Percentiles rank a stretch among this genome's conserved stretches.
phyloP scores from a whole-genome alignment of 2,329 filamentous ascomycete genomes.

The Tolypocladium sp. region DNA sequence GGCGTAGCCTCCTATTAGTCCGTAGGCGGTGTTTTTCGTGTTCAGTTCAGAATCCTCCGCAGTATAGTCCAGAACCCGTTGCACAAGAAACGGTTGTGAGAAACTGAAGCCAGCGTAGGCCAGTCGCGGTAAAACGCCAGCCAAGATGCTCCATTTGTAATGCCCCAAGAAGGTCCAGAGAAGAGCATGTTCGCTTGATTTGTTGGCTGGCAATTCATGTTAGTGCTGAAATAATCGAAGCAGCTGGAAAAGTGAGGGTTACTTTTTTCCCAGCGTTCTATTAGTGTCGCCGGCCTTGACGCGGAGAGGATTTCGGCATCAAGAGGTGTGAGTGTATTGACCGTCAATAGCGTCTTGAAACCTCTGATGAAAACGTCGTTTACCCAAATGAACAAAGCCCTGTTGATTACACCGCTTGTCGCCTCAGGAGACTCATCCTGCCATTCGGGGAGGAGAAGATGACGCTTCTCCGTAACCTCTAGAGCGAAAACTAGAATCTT shows the following conservation, averaged over 20 bases:
- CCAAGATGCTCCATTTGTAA: constrained; percentile 17
- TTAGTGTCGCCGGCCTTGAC: constrained; percentile 5
- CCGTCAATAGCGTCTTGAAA: constrained; percentile 12
- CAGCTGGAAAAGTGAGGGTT: neutral
- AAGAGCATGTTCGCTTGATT: constrained; percentile 12
- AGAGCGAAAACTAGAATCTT: constrained; percentile 19
- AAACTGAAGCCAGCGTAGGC: constrained; percentile 28
- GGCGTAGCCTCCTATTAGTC: constrained; percentile 27
- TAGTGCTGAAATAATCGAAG: neutral
- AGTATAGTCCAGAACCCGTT: constrained; percentile 20
- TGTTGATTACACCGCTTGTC: constrained; percentile 18
- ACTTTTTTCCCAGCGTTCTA: constrained; percentile 7
- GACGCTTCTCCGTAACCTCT: constrained; percentile 19
- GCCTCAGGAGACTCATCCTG: constrained; percentile 16
- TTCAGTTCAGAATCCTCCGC: constrained; percentile 12
- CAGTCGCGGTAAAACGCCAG: constrained; percentile 24
- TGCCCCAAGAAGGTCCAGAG: constrained; percentile 12
- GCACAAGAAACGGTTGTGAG: constrained; percentile 32
- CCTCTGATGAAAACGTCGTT: constrained; percentile 17
- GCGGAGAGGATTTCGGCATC: constrained; percentile 9
- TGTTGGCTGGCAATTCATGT: constrained; percentile 5
- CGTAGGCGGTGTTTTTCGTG: constrained; percentile 21
- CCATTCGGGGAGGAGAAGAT: constrained; percentile 10
- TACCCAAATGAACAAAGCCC: constrained; percentile 23
- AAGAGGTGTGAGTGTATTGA: constrained; percentile 7